Evolutionary conservation across 2,329 filamentous ascomycete genomes (phyloP), one percentile per base, ranked within the genome.

Genomic region (Zymoseptoria passerinii): DNA sequence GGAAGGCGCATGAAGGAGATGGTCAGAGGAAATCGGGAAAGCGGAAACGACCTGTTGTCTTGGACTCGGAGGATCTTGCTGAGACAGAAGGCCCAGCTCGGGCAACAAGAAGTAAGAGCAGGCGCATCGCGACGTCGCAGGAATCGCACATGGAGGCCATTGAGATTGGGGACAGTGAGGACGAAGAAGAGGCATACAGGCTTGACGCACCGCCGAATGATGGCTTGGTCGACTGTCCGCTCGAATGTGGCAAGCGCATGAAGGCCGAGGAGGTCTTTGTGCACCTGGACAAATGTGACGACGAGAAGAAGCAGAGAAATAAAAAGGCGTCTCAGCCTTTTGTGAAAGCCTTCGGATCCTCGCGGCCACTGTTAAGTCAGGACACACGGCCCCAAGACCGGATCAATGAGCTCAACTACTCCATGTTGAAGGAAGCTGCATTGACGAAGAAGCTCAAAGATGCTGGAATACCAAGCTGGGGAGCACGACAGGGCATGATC

Each of bases 351-450:
- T 53, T 63, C 27, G 35, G 52, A 0, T 59, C 52, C 13, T 58
- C 64, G 48, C 56, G 55, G 20, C 53, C 60, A 9, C 52, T 61
- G 2, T 62, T 64, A 35, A 60, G 58, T 16, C 69, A 64, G 27
- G 70, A 71, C 59, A 52, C 50, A 16, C 67, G 78, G 58, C 66
- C 74, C 35, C 76, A 78, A 20, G 85, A 90, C 53, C 83, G 88
- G 35, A 77, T 96, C 8, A 88, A 94, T 0, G 84, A 89, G 8
- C 79, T 96, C 18, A 94, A 90, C 68, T 97, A 96, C 73, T 87
- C 86, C 20, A 81, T 96, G 71, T 75, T 96, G n/a, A 95, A 87
- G 70, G 92, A 97, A 20, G 77, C 74, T 0, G 82, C 83, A 1
- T 77, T 99, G 55, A 83, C 86, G 53, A 94, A 89, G 70, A 97